These are phyloP conservation scores for Phallus indusiatus DNA, from an alignment of 768 basidiomycete species.

Conservation along the genomic window DNA sequence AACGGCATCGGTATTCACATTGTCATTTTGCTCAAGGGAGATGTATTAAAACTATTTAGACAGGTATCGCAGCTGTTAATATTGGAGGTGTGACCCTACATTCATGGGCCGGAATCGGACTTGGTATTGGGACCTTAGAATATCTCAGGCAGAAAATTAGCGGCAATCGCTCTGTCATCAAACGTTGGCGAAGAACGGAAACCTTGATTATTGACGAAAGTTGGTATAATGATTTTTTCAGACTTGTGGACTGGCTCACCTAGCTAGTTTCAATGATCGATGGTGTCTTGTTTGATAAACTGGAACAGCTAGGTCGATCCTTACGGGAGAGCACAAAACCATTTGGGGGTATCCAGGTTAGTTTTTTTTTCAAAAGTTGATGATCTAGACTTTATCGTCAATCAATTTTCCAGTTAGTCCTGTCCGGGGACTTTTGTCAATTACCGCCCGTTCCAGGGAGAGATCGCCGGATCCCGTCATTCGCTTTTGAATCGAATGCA, in stretches of 20 bases:
- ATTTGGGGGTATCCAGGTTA: conserved; percentile 83
- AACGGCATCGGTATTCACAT: conserved; percentile 44
- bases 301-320: conserved; percentile 56
- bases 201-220: conserved; percentile 83
- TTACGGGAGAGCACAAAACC: conserved; percentile 45
- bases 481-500: conserved; percentile 73
- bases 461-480: conserved; percentile 26
- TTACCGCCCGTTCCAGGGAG: conserved; percentile 67
- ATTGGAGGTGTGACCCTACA: conserved; percentile 78
- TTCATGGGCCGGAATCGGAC: conserved; percentile 72
- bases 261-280: conserved; percentile 84
- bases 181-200: conserved; percentile 53
- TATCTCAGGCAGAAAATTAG: conserved; percentile 44
- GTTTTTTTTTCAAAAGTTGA: conserved; percentile 33
- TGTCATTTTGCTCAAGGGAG: not conserved
- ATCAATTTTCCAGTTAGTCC: conserved; percentile 50
- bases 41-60: conserved; percentile 19
- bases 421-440: conserved; percentile 89
- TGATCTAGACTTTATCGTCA: conserved; percentile 6
- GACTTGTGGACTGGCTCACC: not conserved
- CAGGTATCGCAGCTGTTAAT: conserved; percentile 72
- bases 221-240: conserved; percentile 24
- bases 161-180: conserved; percentile 42
- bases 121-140: conserved; percentile 51
- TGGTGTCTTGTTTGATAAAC: conserved; percentile 69